A percentile compares a stretch with the other conserved stretches of the same genome.
phyloP scores from a whole-genome alignment of 495 filamentous ascomycete genomes.

The Haplographium delicatum region DNA sequence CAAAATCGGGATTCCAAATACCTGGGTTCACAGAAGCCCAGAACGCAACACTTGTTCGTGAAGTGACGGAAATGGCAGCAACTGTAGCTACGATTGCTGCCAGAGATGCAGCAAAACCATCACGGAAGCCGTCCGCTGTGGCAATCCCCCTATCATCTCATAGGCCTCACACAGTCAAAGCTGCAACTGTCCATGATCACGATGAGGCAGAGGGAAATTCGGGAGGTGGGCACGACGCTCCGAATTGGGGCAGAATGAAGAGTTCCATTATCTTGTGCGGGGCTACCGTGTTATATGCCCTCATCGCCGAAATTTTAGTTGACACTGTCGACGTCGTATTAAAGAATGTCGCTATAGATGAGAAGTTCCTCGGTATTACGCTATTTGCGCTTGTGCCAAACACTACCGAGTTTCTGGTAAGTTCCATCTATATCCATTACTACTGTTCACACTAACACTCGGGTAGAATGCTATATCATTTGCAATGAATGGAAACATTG shows the following conservation, averaged over 20 bases:
- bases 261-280: slow-evolving; percentile 82
- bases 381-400: slow-evolving; percentile 96
- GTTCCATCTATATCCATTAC: slow-evolving; percentile 21
- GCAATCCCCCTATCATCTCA: slow-evolving; percentile 23
- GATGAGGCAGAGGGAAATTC: slow-evolving; percentile 36
- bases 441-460: slow-evolving; percentile 37
- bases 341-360: slow-evolving; percentile 82
- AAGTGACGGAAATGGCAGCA: slow-evolving; percentile 87
- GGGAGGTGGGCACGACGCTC: slow-evolving; percentile 87
- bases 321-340: slow-evolving; percentile 94
- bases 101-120: slow-evolving; percentile 59
- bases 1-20: slow-evolving; percentile 45
- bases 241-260: slow-evolving; percentile 93
- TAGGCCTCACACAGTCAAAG: slow-evolving; percentile 21
- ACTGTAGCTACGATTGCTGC: slow-evolving; percentile 86
- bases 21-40: slow-evolving; percentile 71
- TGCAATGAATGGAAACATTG: slow-evolving; percentile 99
- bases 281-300: slow-evolving; percentile 87
- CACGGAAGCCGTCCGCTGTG: slow-evolving; percentile 42
- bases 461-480: slow-evolving; percentile 94
- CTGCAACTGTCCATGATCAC: slow-evolving; percentile 29
- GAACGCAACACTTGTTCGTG: slow-evolving; percentile 71
- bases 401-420: slow-evolving; percentile 94
- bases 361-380: slow-evolving; percentile 97
- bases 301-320: slow-evolving; percentile 96